Base-by-base conservation (phyloP, 148 eudicot species). In the Rhododendron vialii region DNA sequence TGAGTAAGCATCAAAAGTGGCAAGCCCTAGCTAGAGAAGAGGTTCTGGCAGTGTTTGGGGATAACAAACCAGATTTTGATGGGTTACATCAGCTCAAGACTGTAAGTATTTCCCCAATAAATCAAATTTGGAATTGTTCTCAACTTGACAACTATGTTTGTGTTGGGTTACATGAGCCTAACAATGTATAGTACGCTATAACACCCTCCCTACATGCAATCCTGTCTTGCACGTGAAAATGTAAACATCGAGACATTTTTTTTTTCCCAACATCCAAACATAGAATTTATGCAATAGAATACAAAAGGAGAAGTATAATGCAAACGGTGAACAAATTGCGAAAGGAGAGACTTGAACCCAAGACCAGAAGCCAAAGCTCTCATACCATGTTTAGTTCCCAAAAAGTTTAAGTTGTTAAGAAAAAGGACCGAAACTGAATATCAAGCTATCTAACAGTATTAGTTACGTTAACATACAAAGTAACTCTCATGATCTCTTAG, bases 11-110 rank as follows among this genome's bases (percentile, higher is more conserved):
- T 83, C 88, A 83, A 73, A 82, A 83, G 4, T 86, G 88, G 88
- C 88, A 87, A 80, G 80, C 12, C 24, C 85, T 78, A 7, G 88
- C 88, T 45, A 47, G 88, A 84, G 89, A 90, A 76, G 92, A 92
- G 83, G 87, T 89, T 15, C 8, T 87, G 5, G 82, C 75, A 13
- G 80, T 48, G 30, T 92, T 90, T 41, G 92, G 92, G 75, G 57
- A 85, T 41, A 83, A 86, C 33, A 80, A 87, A 65, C 92, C 91
- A 3, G 84, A 87, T 14, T 84, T 86, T 77, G 90, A 90, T n/a
- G 90, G 91, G 14, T 59, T 92, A 24, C 85, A 69, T 47, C 88
- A 85, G 75, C 87, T 88, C 14, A 88, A 90, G 76, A 78, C 26
- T 11, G 91, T 90, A 86, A 87, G 90, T 89, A 24, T 15, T 85